Evolutionary conservation across 192 early-diverging fungal genomes (phyloP).

Genomic region (Globomyces pollinis-pini): DNA sequence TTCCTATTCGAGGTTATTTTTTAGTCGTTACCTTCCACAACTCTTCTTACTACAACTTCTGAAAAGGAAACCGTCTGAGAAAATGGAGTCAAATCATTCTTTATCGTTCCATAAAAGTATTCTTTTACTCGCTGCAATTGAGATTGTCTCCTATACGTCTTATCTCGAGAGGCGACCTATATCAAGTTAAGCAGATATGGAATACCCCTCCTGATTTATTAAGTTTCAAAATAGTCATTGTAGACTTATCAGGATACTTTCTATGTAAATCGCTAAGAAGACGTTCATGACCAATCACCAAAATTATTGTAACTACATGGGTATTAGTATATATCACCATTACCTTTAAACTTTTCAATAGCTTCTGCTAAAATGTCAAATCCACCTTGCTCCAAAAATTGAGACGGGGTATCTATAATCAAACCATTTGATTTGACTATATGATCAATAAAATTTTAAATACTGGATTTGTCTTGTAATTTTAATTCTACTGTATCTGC

Average conservation of each 20-base stretch:
- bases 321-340: constrained; percentile 13
- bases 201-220: constrained; percentile 85
- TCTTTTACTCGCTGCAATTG: constrained; percentile 72
- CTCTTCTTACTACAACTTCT: constrained; percentile 68
- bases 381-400: constrained; percentile 67
- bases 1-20: too few relatives aligned
- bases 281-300: constrained; percentile 90
- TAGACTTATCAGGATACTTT: constrained; percentile 36
- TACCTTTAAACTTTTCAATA: constrained; percentile 62
- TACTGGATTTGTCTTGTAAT: constrained; percentile 42
- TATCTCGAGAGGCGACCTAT: constrained; percentile 84
- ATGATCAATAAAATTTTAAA: background rate
- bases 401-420: constrained; percentile 76
- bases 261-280: constrained; percentile 74
- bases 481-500: constrained; percentile 59
- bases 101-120: constrained; percentile 94
- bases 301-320: constrained; percentile 77
- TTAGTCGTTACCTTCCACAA: too few relatives aligned
- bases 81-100: constrained; percentile 73
- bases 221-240: constrained; percentile 72
- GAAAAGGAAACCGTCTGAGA: constrained; percentile 69
- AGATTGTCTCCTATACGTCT: constrained; percentile 54
- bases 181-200: constrained; percentile 1
- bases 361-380: constrained; percentile 70
- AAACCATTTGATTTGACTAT: constrained; percentile 62